Conservation (phyloP, 352 stramenopile genomes). For the Pythium pyrilobum region DNA sequence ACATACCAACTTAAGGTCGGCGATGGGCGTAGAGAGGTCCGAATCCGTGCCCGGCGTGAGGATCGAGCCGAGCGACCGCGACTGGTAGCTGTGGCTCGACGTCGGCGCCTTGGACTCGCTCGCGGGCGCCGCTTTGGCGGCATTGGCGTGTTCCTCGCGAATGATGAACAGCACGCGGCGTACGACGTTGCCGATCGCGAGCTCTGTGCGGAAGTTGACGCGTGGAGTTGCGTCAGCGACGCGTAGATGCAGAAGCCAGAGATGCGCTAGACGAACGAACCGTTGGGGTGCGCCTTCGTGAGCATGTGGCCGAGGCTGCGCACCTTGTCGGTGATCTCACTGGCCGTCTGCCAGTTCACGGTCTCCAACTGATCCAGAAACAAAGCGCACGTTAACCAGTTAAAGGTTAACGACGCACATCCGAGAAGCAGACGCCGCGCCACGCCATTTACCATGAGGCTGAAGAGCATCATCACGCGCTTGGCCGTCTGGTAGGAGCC, state of each 20-base stretch:
- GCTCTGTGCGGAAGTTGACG: constrained; percentile 26
- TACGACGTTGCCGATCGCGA: constrained; percentile 88
- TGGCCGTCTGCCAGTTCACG: constrained; percentile 69
- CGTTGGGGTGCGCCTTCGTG: constrained; percentile 70
- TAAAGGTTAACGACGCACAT: too few species aligned
- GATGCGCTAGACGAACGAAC: constrained; percentile 9
- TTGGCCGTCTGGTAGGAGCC: constrained; percentile 82
- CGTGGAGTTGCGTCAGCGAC: neutral
- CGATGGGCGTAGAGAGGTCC: constrained; percentile 78
- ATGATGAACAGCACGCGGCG: constrained; percentile 88
- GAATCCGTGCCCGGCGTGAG: constrained; percentile 74
- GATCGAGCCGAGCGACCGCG: constrained; percentile 75
- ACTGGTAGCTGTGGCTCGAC: constrained; percentile 52
- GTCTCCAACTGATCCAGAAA: constrained; percentile 50
- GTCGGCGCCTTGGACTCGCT: constrained; percentile 14
- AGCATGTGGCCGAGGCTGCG: constrained; percentile 76
- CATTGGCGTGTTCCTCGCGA: constrained; percentile 80
- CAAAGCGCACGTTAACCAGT: too few species aligned
- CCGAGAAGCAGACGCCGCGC: neutral
- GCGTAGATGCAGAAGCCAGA: neutral
- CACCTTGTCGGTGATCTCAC: constrained; percentile 84
- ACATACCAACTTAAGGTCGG: constrained; percentile 72
- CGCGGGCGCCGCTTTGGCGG: constrained; percentile 42
- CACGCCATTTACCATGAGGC: constrained; percentile 66
- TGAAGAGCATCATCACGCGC: constrained; percentile 67